These are phyloP conservation scores for Aspergillus ostianus DNA, from an alignment of 495 filamentous ascomycete genomes.

Conservation along the genomic window DNA sequence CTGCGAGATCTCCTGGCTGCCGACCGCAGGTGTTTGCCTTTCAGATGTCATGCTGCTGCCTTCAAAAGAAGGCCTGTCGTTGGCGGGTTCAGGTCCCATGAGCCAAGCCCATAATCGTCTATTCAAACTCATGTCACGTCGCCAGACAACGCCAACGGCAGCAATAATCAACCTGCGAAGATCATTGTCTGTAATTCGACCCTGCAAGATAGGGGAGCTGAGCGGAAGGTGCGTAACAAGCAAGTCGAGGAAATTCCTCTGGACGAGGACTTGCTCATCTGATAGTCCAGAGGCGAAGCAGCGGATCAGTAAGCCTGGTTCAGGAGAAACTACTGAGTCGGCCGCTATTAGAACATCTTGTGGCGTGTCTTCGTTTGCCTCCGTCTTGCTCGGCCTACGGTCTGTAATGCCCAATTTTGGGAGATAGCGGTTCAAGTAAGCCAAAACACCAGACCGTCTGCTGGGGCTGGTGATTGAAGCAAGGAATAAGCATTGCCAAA, in stretches of 20 bases:
- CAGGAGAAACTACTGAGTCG: conserved; percentile 81
- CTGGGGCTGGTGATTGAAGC: conserved; percentile 85
- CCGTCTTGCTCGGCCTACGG: conserved; percentile 32
- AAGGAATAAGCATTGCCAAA: conserved; percentile 98
- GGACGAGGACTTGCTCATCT: conserved; percentile 87
- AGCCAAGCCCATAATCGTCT: conserved; percentile 95
- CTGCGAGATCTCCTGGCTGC: conserved; percentile 43
- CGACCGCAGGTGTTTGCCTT: conserved; percentile 40
- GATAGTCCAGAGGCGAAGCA: conserved; percentile 88
- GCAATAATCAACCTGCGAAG: conserved; percentile 77
- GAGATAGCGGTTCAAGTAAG: conserved; percentile 76
- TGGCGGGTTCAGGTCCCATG: conserved; percentile 72
- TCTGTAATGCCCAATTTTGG: conserved; percentile 62
- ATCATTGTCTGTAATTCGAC: conserved; percentile 66
- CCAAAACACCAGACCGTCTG: conserved; percentile 79
- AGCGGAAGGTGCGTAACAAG: conserved; percentile 88
- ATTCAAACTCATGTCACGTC: conserved; percentile 96
- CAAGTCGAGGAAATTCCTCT: conserved; percentile 90
- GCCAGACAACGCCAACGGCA: conserved; percentile 77
- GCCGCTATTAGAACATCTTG: conserved; percentile 46
- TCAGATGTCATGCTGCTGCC: conserved; percentile 48
- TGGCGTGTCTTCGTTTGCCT: conserved; percentile 25
- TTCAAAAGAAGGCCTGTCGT: conserved; percentile 44
- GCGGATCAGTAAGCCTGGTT: conserved; percentile 85
- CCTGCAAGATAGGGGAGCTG: conserved; percentile 79